Evolutionary conservation across 805 yeast genomes (phyloP).

Genomic region (Cyberlindnera mycetangii): DNA sequence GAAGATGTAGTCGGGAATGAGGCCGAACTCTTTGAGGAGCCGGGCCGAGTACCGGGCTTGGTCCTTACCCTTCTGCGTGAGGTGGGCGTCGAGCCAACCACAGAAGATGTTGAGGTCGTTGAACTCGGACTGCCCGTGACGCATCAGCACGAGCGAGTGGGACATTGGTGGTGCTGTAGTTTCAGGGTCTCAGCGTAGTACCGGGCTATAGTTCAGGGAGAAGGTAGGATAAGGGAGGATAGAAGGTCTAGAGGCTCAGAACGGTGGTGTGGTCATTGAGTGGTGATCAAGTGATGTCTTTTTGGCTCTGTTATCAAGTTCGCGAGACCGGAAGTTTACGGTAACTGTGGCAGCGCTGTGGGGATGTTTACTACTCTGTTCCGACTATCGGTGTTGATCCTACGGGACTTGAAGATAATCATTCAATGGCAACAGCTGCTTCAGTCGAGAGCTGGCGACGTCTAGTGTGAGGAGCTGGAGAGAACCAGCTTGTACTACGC

Average conservation of each 20-base stretch:
- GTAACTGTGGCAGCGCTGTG: too few relatives aligned
- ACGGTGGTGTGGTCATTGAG: neutral
- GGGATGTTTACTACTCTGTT: too few relatives aligned
- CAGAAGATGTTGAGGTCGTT: conserved; percentile 74
- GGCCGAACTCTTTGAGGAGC: conserved; percentile 46
- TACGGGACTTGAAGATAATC: too few relatives aligned
- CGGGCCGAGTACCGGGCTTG: conserved; percentile 69
- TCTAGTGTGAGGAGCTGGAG: too few relatives aligned
- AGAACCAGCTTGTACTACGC: too few relatives aligned
- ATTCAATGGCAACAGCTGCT: too few relatives aligned
- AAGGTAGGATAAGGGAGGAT: neutral
- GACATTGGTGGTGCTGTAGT: conserved; percentile 12
- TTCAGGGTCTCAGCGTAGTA: too few relatives aligned
- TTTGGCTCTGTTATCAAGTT: neutral
- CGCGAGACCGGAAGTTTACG: neutral
- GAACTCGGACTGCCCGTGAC: conserved; percentile 85
- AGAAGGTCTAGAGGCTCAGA: neutral
- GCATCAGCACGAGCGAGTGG: conserved; percentile 50
- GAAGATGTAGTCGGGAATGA: conserved; percentile 57
- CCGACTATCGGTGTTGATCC: too few relatives aligned
- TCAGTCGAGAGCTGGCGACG: too few relatives aligned
- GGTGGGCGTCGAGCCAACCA: conserved; percentile 80
- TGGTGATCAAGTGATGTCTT: neutral
- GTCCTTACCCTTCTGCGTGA: conserved; percentile 61
- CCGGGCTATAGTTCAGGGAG: too few relatives aligned